Conservation (phyloP, 1,139 yeast genomes). For the Pichia sp. region DNA sequence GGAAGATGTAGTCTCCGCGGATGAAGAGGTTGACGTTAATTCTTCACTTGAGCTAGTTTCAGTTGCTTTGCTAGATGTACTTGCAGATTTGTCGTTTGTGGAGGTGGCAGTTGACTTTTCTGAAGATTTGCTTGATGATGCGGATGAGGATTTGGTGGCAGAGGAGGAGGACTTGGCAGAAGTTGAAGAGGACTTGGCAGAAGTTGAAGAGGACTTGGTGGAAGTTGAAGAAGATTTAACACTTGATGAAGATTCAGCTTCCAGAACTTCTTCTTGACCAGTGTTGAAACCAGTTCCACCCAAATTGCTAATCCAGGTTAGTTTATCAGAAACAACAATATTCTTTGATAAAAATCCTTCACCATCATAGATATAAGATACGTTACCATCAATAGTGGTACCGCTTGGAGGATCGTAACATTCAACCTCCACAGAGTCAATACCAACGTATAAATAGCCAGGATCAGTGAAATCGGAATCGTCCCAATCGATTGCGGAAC, state of each 20-base stretch:
- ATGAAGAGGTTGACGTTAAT: constrained; percentile 2
- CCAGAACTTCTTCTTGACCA: constrained; percentile 11
- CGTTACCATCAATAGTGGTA: constrained; percentile 33
- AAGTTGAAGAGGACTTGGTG: constrained; percentile 1
- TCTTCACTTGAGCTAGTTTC: not conserved
- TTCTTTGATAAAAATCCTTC: constrained; percentile 34
- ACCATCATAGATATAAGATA: constrained; percentile 48
- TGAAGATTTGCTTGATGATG: not conserved
- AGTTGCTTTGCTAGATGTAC: not conserved
- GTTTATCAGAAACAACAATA: constrained; percentile 51
- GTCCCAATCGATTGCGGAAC: constrained; percentile 82
- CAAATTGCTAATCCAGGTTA: constrained; percentile 48
- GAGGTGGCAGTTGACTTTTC: not conserved
- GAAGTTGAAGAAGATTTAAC: constrained; percentile 1
- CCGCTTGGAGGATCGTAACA: constrained; percentile 65
- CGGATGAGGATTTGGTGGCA: not conserved
- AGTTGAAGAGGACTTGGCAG: not conserved
- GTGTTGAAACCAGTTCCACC: constrained; percentile 61
- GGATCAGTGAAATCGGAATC: constrained; percentile 60
- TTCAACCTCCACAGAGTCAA: constrained; percentile 51
- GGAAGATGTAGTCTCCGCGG: constrained; percentile 1
- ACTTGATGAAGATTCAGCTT: not conserved
- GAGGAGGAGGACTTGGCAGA: not conserved
- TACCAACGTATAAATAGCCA: constrained; percentile 69
- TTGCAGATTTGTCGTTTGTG: not conserved